phyloP scores from a whole-genome alignment of 179 eudicot genomes.

The Beta corolliflora region DNA sequence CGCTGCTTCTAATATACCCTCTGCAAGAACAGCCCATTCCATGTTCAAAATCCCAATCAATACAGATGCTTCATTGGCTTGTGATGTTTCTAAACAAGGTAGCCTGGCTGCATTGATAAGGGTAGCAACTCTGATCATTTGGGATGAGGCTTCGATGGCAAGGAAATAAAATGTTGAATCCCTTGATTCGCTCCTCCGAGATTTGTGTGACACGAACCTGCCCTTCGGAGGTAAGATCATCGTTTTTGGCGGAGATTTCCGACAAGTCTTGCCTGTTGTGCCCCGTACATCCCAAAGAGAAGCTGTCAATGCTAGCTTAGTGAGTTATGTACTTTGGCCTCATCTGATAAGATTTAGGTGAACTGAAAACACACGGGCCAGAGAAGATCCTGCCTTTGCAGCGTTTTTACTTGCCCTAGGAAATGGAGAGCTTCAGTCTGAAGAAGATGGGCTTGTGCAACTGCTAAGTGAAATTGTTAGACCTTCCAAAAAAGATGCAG shows the following conservation, averaged over 20 bases:
- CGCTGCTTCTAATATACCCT: not conserved
- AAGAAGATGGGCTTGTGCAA: not conserved
- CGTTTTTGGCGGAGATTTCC: conserved; percentile 7
- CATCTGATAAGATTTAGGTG: not conserved
- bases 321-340: conserved; percentile 13
- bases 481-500: not conserved
- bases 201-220: not conserved
- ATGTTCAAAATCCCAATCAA: not conserved
- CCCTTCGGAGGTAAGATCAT: not conserved
- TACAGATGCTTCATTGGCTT: not conserved
- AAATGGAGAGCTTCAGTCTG: not conserved
- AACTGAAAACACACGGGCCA: conserved; percentile 20
- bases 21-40: not conserved
- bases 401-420: conserved; percentile 24
- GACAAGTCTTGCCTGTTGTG: not conserved
- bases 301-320: conserved; percentile 11
- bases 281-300: not conserved
- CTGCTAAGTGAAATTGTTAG: not conserved
- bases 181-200: not conserved
- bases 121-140: not conserved
- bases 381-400: conserved; percentile 10
- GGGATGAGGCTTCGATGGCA: conserved; percentile 13
- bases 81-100: not conserved
- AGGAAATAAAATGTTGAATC: not conserved
- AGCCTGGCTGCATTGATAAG: not conserved